A percentile compares a stretch with the other conserved stretches of the same genome.
Evolutionary conservation across 306 rosid species (phyloP).

Genomic region (Dicorynia guianensis): DNA sequence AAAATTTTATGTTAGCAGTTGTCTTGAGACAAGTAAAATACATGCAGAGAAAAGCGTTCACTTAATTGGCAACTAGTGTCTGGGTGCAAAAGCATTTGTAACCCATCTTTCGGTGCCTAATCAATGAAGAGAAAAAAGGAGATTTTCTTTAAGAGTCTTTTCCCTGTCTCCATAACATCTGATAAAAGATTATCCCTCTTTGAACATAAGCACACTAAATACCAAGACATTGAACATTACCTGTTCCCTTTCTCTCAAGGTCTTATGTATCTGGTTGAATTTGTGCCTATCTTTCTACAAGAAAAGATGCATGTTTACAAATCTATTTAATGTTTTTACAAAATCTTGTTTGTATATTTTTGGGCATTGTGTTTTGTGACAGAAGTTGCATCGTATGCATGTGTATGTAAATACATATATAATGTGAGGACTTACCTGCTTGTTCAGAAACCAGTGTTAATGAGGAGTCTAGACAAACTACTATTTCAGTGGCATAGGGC

Average conservation of each 20-base stretch:
- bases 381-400: not conserved
- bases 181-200: constrained; percentile 8
- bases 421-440: not conserved
- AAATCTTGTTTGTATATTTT: not conserved
- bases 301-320: constrained; percentile 15
- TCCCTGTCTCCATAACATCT: not conserved
- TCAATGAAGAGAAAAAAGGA: not conserved
- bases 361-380: not conserved
- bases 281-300: not conserved
- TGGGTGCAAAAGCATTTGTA: not conserved
- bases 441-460: not conserved
- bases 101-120: constrained; percentile 3
- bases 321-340: not conserved
- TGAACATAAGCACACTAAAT: not conserved
- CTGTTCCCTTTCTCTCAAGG: not conserved
- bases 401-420: not conserved
- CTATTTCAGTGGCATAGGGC: constrained; percentile 2
- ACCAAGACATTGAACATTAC: not conserved
- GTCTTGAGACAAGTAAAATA: constrained; percentile 12
- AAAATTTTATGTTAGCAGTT: not conserved
- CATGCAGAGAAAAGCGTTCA: not conserved
- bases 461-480: not conserved
- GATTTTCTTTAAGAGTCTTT: constrained; percentile 4
- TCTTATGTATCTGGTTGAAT: constrained; percentile 5
- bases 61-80: not conserved